Conservation (phyloP, 345 rosid genomes). For the Erodium maritimum region DNA sequence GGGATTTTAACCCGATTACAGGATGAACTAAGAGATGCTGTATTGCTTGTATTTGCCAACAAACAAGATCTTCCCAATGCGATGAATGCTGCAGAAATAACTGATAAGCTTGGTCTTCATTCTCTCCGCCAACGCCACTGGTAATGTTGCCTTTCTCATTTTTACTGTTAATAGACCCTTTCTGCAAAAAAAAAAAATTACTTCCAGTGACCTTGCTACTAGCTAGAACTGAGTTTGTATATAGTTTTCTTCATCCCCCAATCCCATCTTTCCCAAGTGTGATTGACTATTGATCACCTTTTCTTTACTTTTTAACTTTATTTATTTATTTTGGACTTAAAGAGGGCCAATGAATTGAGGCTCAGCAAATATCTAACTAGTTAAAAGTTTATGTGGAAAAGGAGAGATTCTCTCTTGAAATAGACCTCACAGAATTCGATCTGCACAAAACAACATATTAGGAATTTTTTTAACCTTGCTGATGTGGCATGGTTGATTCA, state of each 20-base stretch:
- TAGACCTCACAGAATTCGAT: too few species aligned
- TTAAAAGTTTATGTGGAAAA: background rate
- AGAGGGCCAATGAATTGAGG: background rate
- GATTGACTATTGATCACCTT: background rate
- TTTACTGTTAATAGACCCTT: too few species aligned
- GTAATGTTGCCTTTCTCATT: conserved; percentile 18
- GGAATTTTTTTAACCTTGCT: background rate
- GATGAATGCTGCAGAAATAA: conserved; percentile 92
- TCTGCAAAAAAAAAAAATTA: too few species aligned
- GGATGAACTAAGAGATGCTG: conserved; percentile 86
- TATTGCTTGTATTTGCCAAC: conserved; percentile 84
- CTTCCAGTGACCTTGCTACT: too few species aligned
- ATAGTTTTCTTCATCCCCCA: too few species aligned
- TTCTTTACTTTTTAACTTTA: background rate
- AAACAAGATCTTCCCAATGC: conserved; percentile 93
- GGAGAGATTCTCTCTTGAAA: background rate
- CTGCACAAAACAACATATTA: background rate
- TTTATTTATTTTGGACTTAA: background rate
- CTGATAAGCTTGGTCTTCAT: conserved; percentile 89
- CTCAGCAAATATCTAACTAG: background rate
- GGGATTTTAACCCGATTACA: conserved; percentile 3
- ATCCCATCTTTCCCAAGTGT: too few species aligned
- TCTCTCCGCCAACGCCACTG: conserved; percentile 91
- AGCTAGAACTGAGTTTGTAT: too few species aligned
- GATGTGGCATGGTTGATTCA: conserved; percentile 13